Evolutionary conservation across 331 rosid species (phyloP).

Genomic region (Rosa hybrid): DNA sequence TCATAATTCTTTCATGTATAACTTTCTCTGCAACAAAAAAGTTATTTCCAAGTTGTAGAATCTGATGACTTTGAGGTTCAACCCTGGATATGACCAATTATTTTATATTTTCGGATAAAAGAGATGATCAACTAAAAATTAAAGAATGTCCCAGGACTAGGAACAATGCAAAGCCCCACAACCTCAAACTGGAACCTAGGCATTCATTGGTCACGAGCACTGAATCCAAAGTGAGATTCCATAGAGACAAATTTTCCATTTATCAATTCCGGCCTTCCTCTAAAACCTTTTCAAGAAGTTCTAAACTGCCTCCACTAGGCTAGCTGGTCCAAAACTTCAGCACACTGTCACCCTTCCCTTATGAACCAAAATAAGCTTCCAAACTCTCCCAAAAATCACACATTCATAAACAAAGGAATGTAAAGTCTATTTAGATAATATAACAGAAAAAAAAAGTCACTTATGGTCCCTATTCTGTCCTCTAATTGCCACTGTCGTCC

Average conservation of each 20-base stretch:
- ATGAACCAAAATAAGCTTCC: not conserved
- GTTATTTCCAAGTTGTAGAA: not conserved
- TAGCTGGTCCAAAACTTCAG: not conserved
- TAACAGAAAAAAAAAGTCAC: no score
- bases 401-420: not conserved
- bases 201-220: not conserved
- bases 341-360: not conserved
- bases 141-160: not conserved
- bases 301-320: no score
- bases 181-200: not conserved
- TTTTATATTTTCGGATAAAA: no score
- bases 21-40: not conserved
- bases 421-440: no score
- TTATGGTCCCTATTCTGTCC: no score
- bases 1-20: not conserved
- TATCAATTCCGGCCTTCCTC: not conserved
- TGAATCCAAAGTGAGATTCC: not conserved
- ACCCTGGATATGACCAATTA: not conserved
- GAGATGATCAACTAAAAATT: not conserved
- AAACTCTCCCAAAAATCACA: not conserved
- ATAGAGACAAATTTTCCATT: not conserved
- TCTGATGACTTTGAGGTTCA: not conserved
- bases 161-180: not conserved
- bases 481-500: no score
- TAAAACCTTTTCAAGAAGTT: not conserved